Evolutionary conservation across 768 basidiomycete species (phyloP).

Genomic region (Rhizopogon salebrosus): DNA sequence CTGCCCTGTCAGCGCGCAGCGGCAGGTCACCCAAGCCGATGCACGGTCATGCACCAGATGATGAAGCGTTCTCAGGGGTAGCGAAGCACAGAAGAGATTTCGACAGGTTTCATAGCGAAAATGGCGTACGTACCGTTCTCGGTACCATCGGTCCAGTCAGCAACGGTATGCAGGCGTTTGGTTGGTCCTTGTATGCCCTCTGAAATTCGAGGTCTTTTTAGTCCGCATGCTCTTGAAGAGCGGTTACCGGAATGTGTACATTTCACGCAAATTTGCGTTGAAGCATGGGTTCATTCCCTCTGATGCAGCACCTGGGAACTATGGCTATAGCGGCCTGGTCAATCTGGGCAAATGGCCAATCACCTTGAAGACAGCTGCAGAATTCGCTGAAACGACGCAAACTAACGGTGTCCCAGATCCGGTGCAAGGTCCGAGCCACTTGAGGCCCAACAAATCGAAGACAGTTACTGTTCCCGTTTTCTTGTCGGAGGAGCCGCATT

Average conservation of each 20-base stretch:
- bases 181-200: not conserved
- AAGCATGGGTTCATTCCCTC: slow-evolving; percentile 83
- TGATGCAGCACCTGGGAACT: slow-evolving; percentile 84
- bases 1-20: slow-evolving; percentile 26
- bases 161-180: slow-evolving; percentile 50
- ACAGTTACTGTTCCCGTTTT: slow-evolving; percentile 60
- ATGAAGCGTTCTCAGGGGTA: slow-evolving; percentile 33
- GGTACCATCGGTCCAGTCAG: slow-evolving; percentile 90
- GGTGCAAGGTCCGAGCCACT: not conserved
- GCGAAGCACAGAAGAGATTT: slow-evolving; percentile 73
- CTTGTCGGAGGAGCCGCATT: slow-evolving; percentile 91
- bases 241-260: slow-evolving; percentile 92
- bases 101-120: slow-evolving; percentile 81
- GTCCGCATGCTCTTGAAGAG: slow-evolving; percentile 92
- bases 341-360: slow-evolving; percentile 88
- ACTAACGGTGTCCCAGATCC: not conserved
- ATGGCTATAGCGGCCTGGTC: slow-evolving; percentile 89
- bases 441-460: slow-evolving; percentile 25
- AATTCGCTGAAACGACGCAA: not conserved
- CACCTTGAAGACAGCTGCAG: slow-evolving; percentile 42
- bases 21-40: slow-evolving; percentile 38
- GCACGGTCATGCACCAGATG: slow-evolving; percentile 24
- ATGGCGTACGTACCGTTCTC: slow-evolving; percentile 88
- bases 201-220: slow-evolving; percentile 20
- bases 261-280: slow-evolving; percentile 89